Conservation (phyloP, 2,329 filamentous ascomycete genomes). For the Pseudogymnoascus sp. region DNA sequence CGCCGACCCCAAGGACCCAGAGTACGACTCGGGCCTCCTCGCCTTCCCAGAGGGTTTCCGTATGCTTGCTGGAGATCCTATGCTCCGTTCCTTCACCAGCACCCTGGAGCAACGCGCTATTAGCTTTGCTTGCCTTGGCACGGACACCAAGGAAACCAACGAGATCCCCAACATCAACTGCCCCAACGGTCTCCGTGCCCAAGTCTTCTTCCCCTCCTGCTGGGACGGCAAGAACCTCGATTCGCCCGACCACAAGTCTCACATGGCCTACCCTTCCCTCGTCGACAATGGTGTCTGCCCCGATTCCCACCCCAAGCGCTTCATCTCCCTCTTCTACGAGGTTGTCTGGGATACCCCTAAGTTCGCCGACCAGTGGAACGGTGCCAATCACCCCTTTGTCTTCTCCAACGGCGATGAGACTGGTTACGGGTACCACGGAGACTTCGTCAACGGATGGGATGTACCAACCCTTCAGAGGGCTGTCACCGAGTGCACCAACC, state of each 20-base stretch:
- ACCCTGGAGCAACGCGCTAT: constrained; percentile 42
- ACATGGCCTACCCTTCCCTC: constrained; percentile 43
- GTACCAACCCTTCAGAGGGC: constrained; percentile 39
- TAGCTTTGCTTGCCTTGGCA: constrained; percentile 46
- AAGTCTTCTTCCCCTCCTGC: constrained; percentile 52
- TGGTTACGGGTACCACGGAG: constrained; percentile 47
- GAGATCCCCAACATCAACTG: constrained; percentile 48
- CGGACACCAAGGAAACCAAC: constrained; percentile 37
- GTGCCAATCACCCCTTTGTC: constrained; percentile 41
- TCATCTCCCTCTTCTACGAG: constrained; percentile 53
- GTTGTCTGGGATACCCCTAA: constrained; percentile 45
- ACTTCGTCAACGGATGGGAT: constrained; percentile 55
- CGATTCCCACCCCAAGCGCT: constrained; percentile 40
- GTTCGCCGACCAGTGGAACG: constrained; percentile 40
- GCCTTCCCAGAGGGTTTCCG: constrained; percentile 55
- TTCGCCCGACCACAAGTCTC: constrained; percentile 44
- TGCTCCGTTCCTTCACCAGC: constrained; percentile 39
- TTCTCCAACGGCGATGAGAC: constrained; percentile 42
- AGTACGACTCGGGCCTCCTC: constrained; percentile 39
- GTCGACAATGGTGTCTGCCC: constrained; percentile 43
- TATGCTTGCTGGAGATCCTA: constrained; percentile 55
- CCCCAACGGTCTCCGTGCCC: constrained; percentile 40
- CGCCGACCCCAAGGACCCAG: constrained; percentile 30
- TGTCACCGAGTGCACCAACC: constrained; percentile 39
- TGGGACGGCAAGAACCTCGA: constrained; percentile 54